Conservation (phyloP, 2,329 filamentous ascomycete genomes). For the Keithomyces neogunnii region DNA sequence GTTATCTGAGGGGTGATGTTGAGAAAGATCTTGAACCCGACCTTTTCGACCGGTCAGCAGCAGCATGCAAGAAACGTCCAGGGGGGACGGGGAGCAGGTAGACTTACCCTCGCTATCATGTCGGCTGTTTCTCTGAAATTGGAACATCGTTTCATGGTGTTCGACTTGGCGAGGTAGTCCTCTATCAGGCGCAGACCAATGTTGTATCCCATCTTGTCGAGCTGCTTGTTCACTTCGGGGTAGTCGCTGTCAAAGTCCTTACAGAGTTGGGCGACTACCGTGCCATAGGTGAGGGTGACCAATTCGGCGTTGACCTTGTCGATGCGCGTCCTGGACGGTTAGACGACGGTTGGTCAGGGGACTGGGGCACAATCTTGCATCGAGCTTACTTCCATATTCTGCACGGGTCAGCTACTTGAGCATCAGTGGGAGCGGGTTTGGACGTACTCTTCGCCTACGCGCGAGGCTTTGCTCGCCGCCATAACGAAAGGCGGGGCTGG, state of each 20-base stretch:
- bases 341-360: conserved; percentile 11
- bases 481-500: conserved; percentile 24
- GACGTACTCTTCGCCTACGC: conserved; percentile 54
- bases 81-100: background rate
- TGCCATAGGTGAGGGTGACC: conserved; percentile 94
- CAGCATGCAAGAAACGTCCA: background rate
- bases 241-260: conserved; percentile 96
- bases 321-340: conserved; percentile 65
- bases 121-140: conserved; percentile 96
- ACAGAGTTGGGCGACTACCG: conserved; percentile 92
- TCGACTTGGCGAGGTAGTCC: conserved; percentile 94
- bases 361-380: background rate
- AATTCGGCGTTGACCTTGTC: conserved; percentile 98
- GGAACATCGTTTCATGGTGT: conserved; percentile 75
- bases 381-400: conserved; percentile 86
- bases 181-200: conserved; percentile 94
- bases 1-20: conserved; percentile 91
- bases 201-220: conserved; percentile 99
- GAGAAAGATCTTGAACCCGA: conserved; percentile 98
- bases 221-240: conserved; percentile 89
- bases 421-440: background rate
- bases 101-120: conserved; percentile 77
- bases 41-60: conserved; percentile 40
- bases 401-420: conserved; percentile 20
- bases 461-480: conserved; percentile 53